Evolutionary conservation across 306 rosid species (phyloP).

Genomic region (Cotoneaster glaucophyllus): DNA sequence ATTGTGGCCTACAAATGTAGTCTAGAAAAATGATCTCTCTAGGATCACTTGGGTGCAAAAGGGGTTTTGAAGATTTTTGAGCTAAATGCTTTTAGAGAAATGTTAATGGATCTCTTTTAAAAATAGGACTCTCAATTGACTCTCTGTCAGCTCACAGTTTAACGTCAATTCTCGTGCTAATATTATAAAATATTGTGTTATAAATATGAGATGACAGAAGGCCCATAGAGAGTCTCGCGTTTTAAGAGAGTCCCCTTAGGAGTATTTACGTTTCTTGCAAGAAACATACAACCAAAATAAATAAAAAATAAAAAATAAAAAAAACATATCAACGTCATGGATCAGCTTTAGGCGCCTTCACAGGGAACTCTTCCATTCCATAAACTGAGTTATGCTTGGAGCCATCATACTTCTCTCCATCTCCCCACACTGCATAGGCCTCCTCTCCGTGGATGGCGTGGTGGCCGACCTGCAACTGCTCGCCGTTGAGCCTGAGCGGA

Average conservation of each 20-base stretch:
- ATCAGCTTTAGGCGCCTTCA: not conserved
- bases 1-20: too few relatives aligned
- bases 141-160: too few relatives aligned
- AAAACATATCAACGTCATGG: not conserved
- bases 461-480: conserved; percentile 24
- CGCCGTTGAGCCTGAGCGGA: conserved; percentile 26
- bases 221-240: too few relatives aligned
- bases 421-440: conserved; percentile 45
- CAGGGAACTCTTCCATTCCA: not conserved
- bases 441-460: conserved; percentile 33
- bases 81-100: too few relatives aligned
- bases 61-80: too few relatives aligned
- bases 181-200: too few relatives aligned
- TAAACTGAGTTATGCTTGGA: conserved; percentile 10
- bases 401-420: conserved; percentile 32
- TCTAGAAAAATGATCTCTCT: too few relatives aligned
- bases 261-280: not conserved
- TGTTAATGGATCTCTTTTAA: too few relatives aligned
- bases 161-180: rapidly evolving
- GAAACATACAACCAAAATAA: not conserved
- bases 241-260: too few relatives aligned
- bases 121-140: too few relatives aligned
- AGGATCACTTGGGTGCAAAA: too few relatives aligned
- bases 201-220: too few relatives aligned
- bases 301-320: not conserved